Base-by-base conservation (phyloP, 78 protist species). In the Dictyostelium intermedium region DNA sequence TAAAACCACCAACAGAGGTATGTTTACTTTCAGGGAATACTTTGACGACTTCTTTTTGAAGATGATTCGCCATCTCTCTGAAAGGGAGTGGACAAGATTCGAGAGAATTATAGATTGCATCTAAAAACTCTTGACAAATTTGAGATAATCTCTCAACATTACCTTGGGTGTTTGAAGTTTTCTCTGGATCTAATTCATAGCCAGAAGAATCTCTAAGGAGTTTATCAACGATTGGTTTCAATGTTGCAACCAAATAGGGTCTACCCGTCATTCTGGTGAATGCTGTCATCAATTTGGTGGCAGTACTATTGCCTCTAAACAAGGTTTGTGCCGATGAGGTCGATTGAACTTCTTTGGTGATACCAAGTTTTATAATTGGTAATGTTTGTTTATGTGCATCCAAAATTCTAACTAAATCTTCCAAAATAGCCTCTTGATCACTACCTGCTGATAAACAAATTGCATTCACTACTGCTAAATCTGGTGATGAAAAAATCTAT, bases 1-100 rank as follows among this genome's bases (percentile, higher is more conserved):
- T 74, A 27, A 94, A 94, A 35, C 93, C 96, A 41, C 96, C 96
- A 84, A 94, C 95, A 0, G 94, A 89, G 8, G 94, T 89, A 89
- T 89, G 94, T 35, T 89, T 89, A 50, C 94, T 89, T 39, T 89
- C 94, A 66, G 94, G 94, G 41, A 89, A 89, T 13, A 66, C 47
- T 47, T 89, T 89, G 18, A 89, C 94, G 3, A 89, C 94, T 80
- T 89, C 87, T 63, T 78, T 89, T 80, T 89, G 94, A 13, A 89
- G 27, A 70, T 89, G 94, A 80, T 81, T 78, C 14, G 94, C 94
- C 94, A 89, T 89, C n/a, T 80, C 94, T 89, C 94, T 89, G 39
- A 89, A 89, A 63, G 94, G 94, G 3, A 70, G 35, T 63, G 94
- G 94, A 80, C 94, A 89, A 20, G 34, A 20, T 3, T 60, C 80